These are phyloP conservation scores for Cercospora zeae-maydis DNA, from an alignment of 2,329 filamentous ascomycete species.

Conservation along the genomic window DNA sequence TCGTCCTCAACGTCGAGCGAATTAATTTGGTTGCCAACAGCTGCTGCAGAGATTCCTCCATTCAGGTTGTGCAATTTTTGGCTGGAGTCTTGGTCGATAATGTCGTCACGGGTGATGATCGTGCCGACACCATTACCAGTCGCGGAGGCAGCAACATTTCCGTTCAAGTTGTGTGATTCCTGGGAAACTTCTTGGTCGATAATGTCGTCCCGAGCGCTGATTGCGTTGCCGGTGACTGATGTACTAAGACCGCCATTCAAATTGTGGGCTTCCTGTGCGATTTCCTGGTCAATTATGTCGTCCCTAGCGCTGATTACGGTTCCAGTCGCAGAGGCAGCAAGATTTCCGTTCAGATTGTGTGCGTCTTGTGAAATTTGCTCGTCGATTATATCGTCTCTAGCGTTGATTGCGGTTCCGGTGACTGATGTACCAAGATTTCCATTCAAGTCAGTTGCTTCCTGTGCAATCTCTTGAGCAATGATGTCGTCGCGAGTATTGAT, in stretches of 20 bases:
- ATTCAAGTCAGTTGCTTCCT: not conserved
- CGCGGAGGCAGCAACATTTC: not conserved
- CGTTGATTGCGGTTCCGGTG: not conserved
- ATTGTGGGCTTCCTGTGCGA: too few species aligned
- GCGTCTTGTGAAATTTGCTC: not conserved
- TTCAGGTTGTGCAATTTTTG: not conserved
- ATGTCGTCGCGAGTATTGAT: not conserved
- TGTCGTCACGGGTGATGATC: not conserved
- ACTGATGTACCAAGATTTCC: not conserved
- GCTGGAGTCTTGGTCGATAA: not conserved
- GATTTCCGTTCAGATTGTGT: not conserved
- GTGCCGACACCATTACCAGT: not conserved
- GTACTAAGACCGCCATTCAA: too few species aligned
- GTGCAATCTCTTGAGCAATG: not conserved
- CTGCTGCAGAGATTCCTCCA: not conserved
- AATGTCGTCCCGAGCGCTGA: not conserved
- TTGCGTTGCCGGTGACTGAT: too few species aligned
- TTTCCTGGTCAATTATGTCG: not conserved
- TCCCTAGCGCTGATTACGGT: not conserved
- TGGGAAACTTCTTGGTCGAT: not conserved
- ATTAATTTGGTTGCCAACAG: not conserved
- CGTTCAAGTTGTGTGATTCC: not conserved
- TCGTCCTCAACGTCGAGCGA: too few species aligned
- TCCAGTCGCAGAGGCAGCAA: not conserved
- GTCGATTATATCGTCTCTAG: not conserved